These are phyloP conservation scores for Astraeus odoratus DNA, from an alignment of 768 basidiomycete species.

Conservation along the genomic window DNA sequence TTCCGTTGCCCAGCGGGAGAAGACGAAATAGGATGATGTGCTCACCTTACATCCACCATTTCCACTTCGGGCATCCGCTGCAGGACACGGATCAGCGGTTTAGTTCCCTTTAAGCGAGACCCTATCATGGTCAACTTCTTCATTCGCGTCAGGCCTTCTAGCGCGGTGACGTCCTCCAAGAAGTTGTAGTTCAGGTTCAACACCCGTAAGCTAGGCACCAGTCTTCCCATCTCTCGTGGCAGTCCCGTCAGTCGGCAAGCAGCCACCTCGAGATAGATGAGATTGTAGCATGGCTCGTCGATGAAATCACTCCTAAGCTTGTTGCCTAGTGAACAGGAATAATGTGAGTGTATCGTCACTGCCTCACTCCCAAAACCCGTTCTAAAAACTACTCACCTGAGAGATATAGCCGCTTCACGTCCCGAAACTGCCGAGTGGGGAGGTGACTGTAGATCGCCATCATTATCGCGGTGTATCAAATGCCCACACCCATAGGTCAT, in stretches of 20 bases:
- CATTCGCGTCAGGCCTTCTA: slow-evolving; percentile 70
- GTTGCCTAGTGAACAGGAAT: slow-evolving; percentile 51
- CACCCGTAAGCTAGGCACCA: slow-evolving; percentile 81
- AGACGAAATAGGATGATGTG: slow-evolving; percentile 4
- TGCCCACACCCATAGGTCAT: neutral
- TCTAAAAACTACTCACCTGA: slow-evolving; percentile 57
- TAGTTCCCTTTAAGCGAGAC: slow-evolving; percentile 67
- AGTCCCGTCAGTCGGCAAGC: slow-evolving; percentile 74
- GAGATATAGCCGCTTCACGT: slow-evolving; percentile 91
- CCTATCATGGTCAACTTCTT: slow-evolving; percentile 86
- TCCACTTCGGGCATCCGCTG: slow-evolving; percentile 73
- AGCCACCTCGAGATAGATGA: slow-evolving; percentile 89
- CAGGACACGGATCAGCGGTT: slow-evolving; percentile 65
- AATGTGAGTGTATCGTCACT: neutral
- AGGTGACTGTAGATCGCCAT: slow-evolving; percentile 34
- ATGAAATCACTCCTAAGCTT: slow-evolving; percentile 55
- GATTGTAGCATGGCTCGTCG: slow-evolving; percentile 74
- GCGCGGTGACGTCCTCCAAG: slow-evolving; percentile 59
- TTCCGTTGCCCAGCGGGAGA: neutral
- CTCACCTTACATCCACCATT: slow-evolving; percentile 87
- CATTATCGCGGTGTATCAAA: slow-evolving; percentile 20
- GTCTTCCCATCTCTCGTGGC: slow-evolving; percentile 55
- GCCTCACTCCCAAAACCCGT: slow-evolving; percentile 14
- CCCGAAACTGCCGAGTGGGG: slow-evolving; percentile 65
- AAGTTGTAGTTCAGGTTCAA: slow-evolving; percentile 98